Conservation (phyloP, 1,139 yeast genomes). For the Saccharomyces hybrid region DNA sequence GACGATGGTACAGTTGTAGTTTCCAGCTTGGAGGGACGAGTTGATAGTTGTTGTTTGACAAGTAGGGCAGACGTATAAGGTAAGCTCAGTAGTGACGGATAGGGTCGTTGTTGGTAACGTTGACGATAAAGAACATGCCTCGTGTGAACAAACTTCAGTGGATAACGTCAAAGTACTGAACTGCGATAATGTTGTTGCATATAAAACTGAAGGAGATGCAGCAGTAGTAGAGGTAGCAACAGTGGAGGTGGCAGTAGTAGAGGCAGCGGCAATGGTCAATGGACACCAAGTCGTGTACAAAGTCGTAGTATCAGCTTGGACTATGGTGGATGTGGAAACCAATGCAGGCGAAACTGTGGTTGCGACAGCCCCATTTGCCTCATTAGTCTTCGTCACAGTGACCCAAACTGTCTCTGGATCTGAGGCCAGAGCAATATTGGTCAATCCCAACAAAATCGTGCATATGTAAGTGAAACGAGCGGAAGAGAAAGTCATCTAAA, state of each 20-base stretch:
- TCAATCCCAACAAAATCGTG: background rate
- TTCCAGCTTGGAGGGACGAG: background rate
- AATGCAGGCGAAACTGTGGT: background rate
- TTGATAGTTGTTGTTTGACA: background rate
- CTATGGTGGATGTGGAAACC: background rate
- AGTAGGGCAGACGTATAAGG: constrained; percentile 2
- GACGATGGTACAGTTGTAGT: background rate
- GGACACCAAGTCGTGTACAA: background rate
- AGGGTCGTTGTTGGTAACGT: constrained; percentile 26
- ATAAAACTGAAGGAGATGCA: background rate
- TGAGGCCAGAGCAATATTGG: background rate
- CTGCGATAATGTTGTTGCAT: background rate
- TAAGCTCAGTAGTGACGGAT: constrained; percentile 3
- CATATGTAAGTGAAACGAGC: background rate
- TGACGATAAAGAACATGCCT: constrained; percentile 81
- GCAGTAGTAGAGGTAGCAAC: background rate
- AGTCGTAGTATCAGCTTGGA: background rate
- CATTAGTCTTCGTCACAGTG: background rate
- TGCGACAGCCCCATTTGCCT: constrained; percentile 45
- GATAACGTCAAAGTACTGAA: constrained; percentile 34
- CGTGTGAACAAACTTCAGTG: constrained; percentile 85
- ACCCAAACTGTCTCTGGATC: background rate
- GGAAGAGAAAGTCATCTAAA: background rate
- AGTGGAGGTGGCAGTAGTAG: background rate
- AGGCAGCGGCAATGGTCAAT: background rate